Base-by-base conservation (phyloP, 805 yeast species). In the Gaillardinia entomophila region DNA sequence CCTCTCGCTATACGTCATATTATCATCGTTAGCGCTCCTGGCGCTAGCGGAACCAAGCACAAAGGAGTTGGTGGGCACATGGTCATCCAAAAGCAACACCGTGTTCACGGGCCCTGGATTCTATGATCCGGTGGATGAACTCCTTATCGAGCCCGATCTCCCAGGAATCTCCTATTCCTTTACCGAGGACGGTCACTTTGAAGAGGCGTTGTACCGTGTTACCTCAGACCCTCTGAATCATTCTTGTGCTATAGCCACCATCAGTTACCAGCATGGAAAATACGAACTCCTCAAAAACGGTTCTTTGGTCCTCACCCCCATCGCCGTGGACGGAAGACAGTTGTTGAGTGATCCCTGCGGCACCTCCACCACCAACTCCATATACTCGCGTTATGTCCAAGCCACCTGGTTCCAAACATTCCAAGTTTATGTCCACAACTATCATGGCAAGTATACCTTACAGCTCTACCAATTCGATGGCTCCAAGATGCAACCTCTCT, bases 51-150 rank as follows among this genome's bases (percentile, higher is more conserved):
- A 53, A 17, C 68, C 70, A 14, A 60, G 49, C 43, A 64, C 54
- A 62, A 46, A 41, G 13, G 72, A 67, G 44, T 51, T 86, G 29
- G 84, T 68, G 26, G 98, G 98, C 5, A 92, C 99, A 0, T 92
- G 99, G 99, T 60, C 89, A 1, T 82, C 97, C 12, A 92, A 92
- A 58, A 79, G 97, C 10, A 85, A 84, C 56, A 79, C 94, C 10
- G 98, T 92, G 6, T 81, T 90, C 65, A 92, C 99, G 1, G 99
- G 99, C 0, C 96, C 97, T 5, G 83, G 89, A 2, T 92, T 92
- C 53, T 92, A 77, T 55, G 97, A 92, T 57, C 99, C 99, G 2
- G 83, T 88, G 18, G 96, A 90, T 53, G 98, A 92, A 58, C 73
- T 90, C 12, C 66, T 92, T 36, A 85, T 88, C 40, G 99, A 92